phyloP scores from a whole-genome alignment of 805 yeast genomes.

The Candida tibetensis region DNA sequence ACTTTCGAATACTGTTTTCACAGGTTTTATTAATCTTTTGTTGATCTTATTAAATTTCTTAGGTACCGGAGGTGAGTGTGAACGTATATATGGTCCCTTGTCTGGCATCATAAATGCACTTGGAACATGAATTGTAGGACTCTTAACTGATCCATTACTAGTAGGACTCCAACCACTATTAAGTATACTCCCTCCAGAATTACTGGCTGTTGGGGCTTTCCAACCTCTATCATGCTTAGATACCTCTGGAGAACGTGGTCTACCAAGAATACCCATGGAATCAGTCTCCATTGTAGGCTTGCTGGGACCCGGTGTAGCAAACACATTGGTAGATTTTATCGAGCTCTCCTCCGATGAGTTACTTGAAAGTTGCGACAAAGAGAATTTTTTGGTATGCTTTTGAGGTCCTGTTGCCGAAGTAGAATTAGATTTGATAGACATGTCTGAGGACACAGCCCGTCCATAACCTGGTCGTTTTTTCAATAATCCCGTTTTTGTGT shows the following conservation, averaged over 20 bases:
- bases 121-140: neutral
- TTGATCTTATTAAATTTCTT: constrained; percentile 16
- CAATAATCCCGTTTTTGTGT: constrained; percentile 2
- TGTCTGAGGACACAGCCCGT: constrained; percentile 35
- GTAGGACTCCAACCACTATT: neutral
- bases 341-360: constrained; percentile 38
- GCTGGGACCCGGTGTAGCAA: constrained; percentile 9
- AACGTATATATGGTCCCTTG: constrained; percentile 11
- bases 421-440: constrained; percentile 32
- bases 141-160: neutral
- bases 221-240: constrained; percentile 8
- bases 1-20: constrained; percentile 8
- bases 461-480: constrained; percentile 30
- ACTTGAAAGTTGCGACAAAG: constrained; percentile 34
- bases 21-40: constrained; percentile 11
- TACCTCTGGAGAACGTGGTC: constrained; percentile 12
- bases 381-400: constrained; percentile 22
- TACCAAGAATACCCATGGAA: constrained; percentile 5
- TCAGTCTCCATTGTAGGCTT: constrained; percentile 6
- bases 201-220: constrained; percentile 6
- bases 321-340: constrained; percentile 12
- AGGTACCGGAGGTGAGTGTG: constrained; percentile 27
- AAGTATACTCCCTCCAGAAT: neutral
- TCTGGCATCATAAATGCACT: constrained; percentile 1
- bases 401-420: constrained; percentile 20